A percentile compares a stretch with the other conserved stretches of the same genome.
phyloP scores from a whole-genome alignment of 345 rosid genomes.

The Bruguiera sexangula region DNA sequence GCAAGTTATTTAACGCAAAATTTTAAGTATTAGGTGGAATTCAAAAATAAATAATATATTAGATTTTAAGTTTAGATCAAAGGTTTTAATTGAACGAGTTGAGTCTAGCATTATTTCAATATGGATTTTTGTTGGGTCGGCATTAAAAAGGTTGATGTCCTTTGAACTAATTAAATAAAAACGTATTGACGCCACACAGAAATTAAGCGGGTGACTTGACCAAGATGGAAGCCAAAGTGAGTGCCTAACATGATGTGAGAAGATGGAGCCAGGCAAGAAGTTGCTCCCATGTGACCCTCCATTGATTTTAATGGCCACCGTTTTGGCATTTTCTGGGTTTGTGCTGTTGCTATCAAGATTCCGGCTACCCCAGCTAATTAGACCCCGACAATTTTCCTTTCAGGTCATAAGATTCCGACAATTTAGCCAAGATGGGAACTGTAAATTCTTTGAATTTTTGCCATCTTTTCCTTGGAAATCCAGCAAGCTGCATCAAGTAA shows the following conservation, averaged over 20 bases:
- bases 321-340: slow-evolving; percentile 21
- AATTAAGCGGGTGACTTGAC: too few relatives aligned
- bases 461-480: neutral
- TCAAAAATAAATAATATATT: too few relatives aligned
- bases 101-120: too few relatives aligned
- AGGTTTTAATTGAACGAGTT: too few relatives aligned
- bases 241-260: slow-evolving; percentile 10
- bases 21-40: too few relatives aligned
- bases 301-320: neutral
- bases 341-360: slow-evolving; percentile 21
- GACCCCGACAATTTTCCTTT: neutral
- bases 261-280: slow-evolving; percentile 16
- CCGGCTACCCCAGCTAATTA: neutral
- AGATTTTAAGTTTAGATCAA: too few relatives aligned
- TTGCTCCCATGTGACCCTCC: slow-evolving; percentile 21
- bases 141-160: too few relatives aligned
- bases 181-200: too few relatives aligned
- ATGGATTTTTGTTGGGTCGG: too few relatives aligned
- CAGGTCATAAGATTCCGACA: neutral
- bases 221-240: neutral
- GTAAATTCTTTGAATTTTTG: neutral
- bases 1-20: too few relatives aligned
- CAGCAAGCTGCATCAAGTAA: too few relatives aligned
- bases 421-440: neutral
- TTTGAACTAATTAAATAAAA: too few relatives aligned